Percentiles rank a stretch among this genome's conserved stretches.
Evolutionary conservation across 2,329 filamentous ascomycete species (phyloP).

Genomic region (Colletotrichum sp.): DNA sequence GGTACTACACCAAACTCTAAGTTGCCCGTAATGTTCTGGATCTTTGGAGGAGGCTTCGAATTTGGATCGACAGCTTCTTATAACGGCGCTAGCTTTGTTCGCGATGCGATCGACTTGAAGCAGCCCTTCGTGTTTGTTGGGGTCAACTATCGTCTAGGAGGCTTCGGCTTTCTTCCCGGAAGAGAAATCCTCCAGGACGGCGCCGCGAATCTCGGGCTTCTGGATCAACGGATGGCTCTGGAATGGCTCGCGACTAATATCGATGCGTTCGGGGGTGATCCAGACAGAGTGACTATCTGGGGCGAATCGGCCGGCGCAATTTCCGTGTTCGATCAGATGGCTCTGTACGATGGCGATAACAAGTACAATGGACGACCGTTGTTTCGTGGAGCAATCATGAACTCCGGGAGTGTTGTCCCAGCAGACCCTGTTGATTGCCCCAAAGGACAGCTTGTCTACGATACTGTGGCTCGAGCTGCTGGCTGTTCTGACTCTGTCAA

Average conservation of each 20-base stretch:
- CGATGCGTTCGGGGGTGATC: conserved; percentile 78
- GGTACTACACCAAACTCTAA: conserved; percentile 60
- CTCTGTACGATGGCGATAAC: conserved; percentile 74
- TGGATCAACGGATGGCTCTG: conserved; percentile 75
- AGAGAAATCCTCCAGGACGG: conserved; percentile 72
- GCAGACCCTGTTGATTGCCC: conserved; percentile 67
- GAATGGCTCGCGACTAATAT: conserved; percentile 84
- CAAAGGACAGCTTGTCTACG: conserved; percentile 70
- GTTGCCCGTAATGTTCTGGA: conserved; percentile 74
- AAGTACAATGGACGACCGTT: conserved; percentile 77
- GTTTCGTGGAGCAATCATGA: conserved; percentile 81
- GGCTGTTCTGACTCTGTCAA: conserved; percentile 65
- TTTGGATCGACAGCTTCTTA: conserved; percentile 57
- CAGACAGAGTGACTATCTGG: conserved; percentile 80
- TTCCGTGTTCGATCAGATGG: conserved; percentile 78
- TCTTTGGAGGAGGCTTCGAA: conserved; percentile 72
- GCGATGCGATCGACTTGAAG: conserved; percentile 48
- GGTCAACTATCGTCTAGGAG: conserved; percentile 79
- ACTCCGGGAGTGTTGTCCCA: conserved; percentile 69
- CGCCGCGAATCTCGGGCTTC: conserved; percentile 71
- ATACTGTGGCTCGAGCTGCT: conserved; percentile 62
- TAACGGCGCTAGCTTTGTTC: conserved; percentile 53
- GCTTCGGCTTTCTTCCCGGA: conserved; percentile 76
- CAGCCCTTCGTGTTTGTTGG: conserved; percentile 77
- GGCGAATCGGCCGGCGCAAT: conserved; percentile 76